Evolutionary conservation across 2,329 filamentous ascomycete species (phyloP), one percentile per base, ranked within the genome.

Genomic region (Dryadomyces quercivorus): DNA sequence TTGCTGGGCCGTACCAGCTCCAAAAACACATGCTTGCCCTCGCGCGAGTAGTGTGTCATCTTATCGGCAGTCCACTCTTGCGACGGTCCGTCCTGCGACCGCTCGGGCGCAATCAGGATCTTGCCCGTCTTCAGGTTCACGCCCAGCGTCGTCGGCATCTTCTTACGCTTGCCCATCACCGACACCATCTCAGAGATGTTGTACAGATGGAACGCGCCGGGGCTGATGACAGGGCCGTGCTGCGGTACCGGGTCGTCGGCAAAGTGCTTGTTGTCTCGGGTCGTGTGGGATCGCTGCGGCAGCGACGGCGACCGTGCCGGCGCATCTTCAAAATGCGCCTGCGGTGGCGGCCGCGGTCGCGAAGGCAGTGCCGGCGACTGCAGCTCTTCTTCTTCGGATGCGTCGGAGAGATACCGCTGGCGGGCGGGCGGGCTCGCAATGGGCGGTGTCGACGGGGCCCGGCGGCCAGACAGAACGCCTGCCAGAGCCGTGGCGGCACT

Each of bases 121-220:
- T 85, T 81, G 43, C 91, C 91, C 16, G 88, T 94, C 50, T 85
- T 84, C 55, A 93, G 75, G 65, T 97, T 96, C 64, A 97, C 85
- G n/a, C 92, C 92, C 42, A 97, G 70, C 0, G 88, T 95, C n/a
- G 90, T 95, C 1, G 92, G 90, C 88, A 96, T 93, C 72, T 97
- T 97, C 75, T 95, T 95, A 64, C 88, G 86, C 73, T 95, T 95
- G 55, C 92, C 92, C 82, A 95, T 91, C 47, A 93, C 82, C n/a
- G 90, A 92, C 5, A 95, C 82, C 86, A 95, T 95, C 70, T 97
- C 92, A 66, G 91, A 95, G 63, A 97, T 91, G 63, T 95, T 96
- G 71, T 96, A 97, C 68, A 97, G 76, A 65, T 94, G 91, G 65
- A 91, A 97, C 2, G 88, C 88, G 18, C 88, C 87, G 5, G 88